Evolutionary conservation across 768 basidiomycete genomes (phyloP).

Genomic region (Amanita rubescens): DNA sequence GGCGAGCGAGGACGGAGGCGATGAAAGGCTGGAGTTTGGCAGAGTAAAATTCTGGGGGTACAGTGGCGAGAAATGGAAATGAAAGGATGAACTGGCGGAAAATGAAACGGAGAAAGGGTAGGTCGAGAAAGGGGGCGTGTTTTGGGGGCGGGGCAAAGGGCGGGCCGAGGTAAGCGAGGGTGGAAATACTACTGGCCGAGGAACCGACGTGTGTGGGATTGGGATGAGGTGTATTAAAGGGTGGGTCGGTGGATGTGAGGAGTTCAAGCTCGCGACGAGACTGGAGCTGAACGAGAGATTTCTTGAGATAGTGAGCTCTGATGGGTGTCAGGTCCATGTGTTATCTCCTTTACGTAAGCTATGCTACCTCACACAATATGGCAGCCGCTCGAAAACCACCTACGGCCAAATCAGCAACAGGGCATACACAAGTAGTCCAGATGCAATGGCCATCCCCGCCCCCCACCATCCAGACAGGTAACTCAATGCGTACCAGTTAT

Average conservation of each 20-base stretch:
- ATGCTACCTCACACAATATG: slow-evolving; percentile 30
- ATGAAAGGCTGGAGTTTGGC: slow-evolving; percentile 94
- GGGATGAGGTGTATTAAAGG: slow-evolving; percentile 17
- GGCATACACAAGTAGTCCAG: slow-evolving; percentile 23
- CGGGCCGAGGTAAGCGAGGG: slow-evolving; percentile 81
- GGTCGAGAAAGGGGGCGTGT: slow-evolving; percentile 50
- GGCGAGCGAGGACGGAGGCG: slow-evolving; percentile 72
- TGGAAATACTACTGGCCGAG: slow-evolving; percentile 40
- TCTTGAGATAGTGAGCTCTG: slow-evolving; percentile 97
- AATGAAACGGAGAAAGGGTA: slow-evolving; percentile 85
- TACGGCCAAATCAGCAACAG: slow-evolving; percentile 29
- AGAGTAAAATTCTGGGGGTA: slow-evolving; percentile 88
- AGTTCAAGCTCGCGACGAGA: slow-evolving; percentile 76
- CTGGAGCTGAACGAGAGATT: slow-evolving; percentile 84
- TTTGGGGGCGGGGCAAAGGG: slow-evolving; percentile 75
- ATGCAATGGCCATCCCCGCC: slow-evolving; percentile 12
- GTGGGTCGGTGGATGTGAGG: slow-evolving; percentile 33
- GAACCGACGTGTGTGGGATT: neutral
- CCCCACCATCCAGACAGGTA: slow-evolving; percentile 5
- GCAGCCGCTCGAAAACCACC: slow-evolving; percentile 76
- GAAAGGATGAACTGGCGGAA: slow-evolving; percentile 91
- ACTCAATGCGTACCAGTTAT: slow-evolving; percentile 37
- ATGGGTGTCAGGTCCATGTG: slow-evolving; percentile 59
- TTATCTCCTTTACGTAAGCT: slow-evolving; percentile 1
- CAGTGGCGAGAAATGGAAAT: slow-evolving; percentile 89